Conservation (phyloP, 2,329 filamentous ascomycete genomes). For the Colletotrichum sp. region DNA sequence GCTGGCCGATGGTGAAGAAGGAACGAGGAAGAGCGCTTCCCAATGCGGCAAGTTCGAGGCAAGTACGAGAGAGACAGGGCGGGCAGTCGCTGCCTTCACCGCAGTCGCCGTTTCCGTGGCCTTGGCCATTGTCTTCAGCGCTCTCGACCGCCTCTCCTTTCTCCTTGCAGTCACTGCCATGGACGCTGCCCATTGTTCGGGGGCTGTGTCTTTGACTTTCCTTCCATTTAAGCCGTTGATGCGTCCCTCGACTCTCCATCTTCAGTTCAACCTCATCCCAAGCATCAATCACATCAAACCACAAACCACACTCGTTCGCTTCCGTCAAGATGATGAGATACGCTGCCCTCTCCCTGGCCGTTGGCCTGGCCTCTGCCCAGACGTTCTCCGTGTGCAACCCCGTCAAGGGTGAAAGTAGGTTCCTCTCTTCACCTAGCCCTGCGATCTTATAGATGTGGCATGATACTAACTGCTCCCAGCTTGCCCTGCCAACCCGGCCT, state of each 20-base stretch:
- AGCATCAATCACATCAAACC: not conserved
- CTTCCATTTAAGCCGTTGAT: not conserved
- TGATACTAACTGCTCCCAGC: not conserved
- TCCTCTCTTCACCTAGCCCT: not conserved
- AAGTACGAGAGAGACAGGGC: not conserved
- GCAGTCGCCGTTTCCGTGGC: not conserved
- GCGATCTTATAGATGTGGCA: no score
- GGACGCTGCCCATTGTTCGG: not conserved
- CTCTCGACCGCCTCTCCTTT: not conserved
- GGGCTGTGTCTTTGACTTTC: not conserved
- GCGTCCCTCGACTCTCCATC: not conserved
- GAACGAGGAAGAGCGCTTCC: not conserved
- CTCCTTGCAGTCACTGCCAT: not conserved
- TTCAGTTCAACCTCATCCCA: not conserved
- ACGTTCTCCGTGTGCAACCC: constrained; percentile 22
- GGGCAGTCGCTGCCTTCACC: not conserved
- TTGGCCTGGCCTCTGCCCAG: constrained; percentile 16
- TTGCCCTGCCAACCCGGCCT: constrained; percentile 21
- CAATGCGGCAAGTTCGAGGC: not conserved
- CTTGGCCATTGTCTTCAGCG: not conserved
- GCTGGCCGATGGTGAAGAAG: not conserved
- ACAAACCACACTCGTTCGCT: not conserved
- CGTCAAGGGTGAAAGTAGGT: constrained; percentile 19
- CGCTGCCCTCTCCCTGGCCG: constrained; percentile 12
- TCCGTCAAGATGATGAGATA: not conserved